Base-by-base conservation (phyloP, 495 filamentous ascomycete species). In the Bacidia rubella region DNA sequence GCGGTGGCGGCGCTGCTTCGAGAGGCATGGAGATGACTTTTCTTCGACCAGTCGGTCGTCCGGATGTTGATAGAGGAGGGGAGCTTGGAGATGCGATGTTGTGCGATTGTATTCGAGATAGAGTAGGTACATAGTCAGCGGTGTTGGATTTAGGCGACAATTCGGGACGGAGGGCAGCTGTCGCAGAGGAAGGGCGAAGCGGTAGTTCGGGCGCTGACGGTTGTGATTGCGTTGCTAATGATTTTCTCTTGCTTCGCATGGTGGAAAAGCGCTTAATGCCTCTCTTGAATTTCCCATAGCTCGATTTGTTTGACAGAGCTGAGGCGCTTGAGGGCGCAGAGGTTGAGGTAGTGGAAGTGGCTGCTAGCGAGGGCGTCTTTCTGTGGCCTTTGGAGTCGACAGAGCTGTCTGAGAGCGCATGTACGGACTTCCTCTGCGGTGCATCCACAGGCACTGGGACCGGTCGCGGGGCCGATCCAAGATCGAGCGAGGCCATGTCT, bases 351-450 rank as follows among this genome's bases (percentile, higher is more conserved):
- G 47, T 53, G 3, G 60, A 60, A 27, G 60, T 54, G 10, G 57
- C 54, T 10, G 60, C 51, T 3, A 60, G 49, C 3, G 60, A 62
- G 1, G 60, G 55, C 12, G 58, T 58, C 32, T 57, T 52, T 29
- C 51, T 47, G 19, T 52, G 55, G 24, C 43, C 43, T 42, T 51
- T 53, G 26, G 54, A 52, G 29, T 60, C 60, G 20, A 62, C 57
- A 11, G 60, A 62, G 26, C 58, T 58, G 41, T 55, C 55, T 11
- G 60, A 62, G 12, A 52, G 35, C 11, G 60, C 49, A 44, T 62
- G 48, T 9, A 49, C 56, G 3, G 60, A 62, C 3, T 54, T 27
- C 9, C 54, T 60, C 7, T 52, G 48, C 21, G 49, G 42, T 32
- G 55, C 57, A 26, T 49, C 25, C 19, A 20, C 38, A 35, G 29